Evolutionary conservation across 805 yeast species (phyloP), one percentile per base, ranked within the genome.

Genomic region (Candida pini): DNA sequence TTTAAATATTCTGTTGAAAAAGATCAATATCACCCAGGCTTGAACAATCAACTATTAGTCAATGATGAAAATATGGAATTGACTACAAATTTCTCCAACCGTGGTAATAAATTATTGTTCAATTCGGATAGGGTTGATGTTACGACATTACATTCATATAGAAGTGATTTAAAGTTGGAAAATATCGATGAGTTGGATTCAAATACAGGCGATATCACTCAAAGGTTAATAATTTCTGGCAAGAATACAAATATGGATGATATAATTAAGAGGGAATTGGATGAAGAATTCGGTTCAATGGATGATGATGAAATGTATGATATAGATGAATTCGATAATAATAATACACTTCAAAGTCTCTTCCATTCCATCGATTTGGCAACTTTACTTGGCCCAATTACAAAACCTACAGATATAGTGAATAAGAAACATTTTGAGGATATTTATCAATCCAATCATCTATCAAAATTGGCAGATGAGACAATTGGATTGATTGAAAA

Each of bases 361-460:
- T 68, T 78, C 45, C 54, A 58, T 6, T 64, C 69, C 3, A 66
- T 79, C 2, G 70, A 77, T 46, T 54, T 81, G 3, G 73, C 70
- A 19, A 64, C 78, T 28, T 65, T 88, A 14, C 62, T 92, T 40
- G 75, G 81, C 5, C 96, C 97, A 0, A 74, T 92, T 10, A 67
- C 76, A 7, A 83, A 84, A 38, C 92, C 96, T 0, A 68, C 84
- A 3, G 96, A 92, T 47, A 60, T 90, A 2, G 73, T 82, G 1
- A 67, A 69, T 3, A 89, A 86, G 49, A 81, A 80, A 10, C 74
- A 86, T 1, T 65, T 87, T 13, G 70, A 76, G 33, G 73, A 69
- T 41, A 81, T 92, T 0, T 92, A 73, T 56, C 74, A 71, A 36
- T 67, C 71, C 31, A 59, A 63, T 17, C 69, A 73, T n/a, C 61